A percentile compares a stretch with the other conserved stretches of the same genome.
Conservation (phyloP, 768 basidiomycete species). For the Suillus bovinus region DNA sequence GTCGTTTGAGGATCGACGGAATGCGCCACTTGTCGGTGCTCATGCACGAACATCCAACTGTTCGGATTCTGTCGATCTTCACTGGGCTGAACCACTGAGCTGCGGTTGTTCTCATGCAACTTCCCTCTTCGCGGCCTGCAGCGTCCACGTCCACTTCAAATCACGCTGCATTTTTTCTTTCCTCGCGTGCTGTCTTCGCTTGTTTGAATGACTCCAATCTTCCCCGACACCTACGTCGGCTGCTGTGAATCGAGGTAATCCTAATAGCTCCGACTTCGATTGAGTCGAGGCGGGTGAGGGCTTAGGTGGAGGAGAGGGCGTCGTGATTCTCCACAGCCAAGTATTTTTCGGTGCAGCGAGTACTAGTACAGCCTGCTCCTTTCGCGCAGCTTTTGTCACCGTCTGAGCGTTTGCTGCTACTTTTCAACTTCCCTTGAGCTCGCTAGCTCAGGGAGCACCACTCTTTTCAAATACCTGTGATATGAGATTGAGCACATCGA, state of each 20-base stretch:
- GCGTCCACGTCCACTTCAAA: constrained; percentile 38
- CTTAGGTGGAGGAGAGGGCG: constrained; percentile 2
- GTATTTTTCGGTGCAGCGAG: constrained; percentile 26
- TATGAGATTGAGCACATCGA: not conserved
- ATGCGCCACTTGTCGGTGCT: no score
- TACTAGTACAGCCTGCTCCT: constrained; percentile 19
- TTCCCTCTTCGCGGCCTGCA: constrained; percentile 28
- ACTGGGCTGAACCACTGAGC: not conserved
- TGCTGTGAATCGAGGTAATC: constrained; percentile 17
- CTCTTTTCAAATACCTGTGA: constrained; percentile 54
- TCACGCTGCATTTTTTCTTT: constrained; percentile 46
- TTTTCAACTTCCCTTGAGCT: constrained; percentile 45
- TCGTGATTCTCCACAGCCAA: constrained; percentile 42
- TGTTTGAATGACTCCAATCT: constrained; percentile 60
- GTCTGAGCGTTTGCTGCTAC: constrained; percentile 28
- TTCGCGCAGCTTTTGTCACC: constrained; percentile 23
- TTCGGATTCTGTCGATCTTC: no score
- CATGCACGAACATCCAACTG: no score
- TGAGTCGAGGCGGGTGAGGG: constrained; percentile 16
- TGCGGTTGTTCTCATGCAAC: not conserved
- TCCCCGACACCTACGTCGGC: constrained; percentile 34
- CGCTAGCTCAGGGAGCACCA: constrained; percentile 49
- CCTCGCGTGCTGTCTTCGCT: constrained; percentile 49
- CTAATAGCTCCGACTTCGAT: constrained; percentile 21
- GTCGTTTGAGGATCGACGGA: no score